These are phyloP conservation scores for Cryptosporidium sp. DNA, from an alignment of 169 alveolate genomes.

Conservation along the genomic window DNA sequence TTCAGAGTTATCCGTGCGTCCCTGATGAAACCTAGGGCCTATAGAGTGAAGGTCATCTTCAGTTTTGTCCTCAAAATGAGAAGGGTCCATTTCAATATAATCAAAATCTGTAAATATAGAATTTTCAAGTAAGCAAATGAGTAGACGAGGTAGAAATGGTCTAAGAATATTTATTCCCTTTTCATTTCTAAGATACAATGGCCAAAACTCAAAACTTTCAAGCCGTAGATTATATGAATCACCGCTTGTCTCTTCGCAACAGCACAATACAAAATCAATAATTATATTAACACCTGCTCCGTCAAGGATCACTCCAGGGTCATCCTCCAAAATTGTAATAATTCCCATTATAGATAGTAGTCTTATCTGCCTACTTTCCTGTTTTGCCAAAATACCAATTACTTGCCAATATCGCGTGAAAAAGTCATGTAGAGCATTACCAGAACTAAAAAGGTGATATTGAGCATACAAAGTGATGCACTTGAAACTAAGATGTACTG, in stretches of 20 bases:
- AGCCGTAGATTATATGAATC: conserved; percentile 82
- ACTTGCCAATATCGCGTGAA: conserved; percentile 79
- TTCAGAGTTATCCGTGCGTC: conserved; percentile 80
- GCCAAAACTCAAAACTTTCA: conserved; percentile 89
- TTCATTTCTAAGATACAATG: conserved; percentile 79
- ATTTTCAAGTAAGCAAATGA: conserved; percentile 80
- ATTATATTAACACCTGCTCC: conserved; percentile 80
- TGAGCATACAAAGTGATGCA: conserved; percentile 73
- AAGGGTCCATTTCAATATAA: conserved; percentile 88
- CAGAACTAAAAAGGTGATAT: conserved; percentile 62
- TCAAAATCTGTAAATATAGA: conserved; percentile 88
- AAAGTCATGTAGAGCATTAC: conserved; percentile 71
- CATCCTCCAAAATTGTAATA: conserved; percentile 75
- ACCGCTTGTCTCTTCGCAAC: conserved; percentile 80
- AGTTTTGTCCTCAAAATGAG: conserved; percentile 88
- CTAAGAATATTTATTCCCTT: conserved; percentile 22
- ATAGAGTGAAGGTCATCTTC: conserved; percentile 88
- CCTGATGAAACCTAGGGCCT: conserved; percentile 83
- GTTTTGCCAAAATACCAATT: conserved; percentile 75
- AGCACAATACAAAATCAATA: conserved; percentile 82
- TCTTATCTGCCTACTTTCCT: conserved; percentile 16
- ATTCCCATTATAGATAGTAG: conserved; percentile 25
- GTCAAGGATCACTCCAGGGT: conserved; percentile 81
- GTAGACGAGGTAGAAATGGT: conserved; percentile 60
- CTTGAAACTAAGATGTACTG: conserved; percentile 21